Conservation (phyloP, 768 basidiomycete species). For the Naganishia vaughanmartiniae region DNA sequence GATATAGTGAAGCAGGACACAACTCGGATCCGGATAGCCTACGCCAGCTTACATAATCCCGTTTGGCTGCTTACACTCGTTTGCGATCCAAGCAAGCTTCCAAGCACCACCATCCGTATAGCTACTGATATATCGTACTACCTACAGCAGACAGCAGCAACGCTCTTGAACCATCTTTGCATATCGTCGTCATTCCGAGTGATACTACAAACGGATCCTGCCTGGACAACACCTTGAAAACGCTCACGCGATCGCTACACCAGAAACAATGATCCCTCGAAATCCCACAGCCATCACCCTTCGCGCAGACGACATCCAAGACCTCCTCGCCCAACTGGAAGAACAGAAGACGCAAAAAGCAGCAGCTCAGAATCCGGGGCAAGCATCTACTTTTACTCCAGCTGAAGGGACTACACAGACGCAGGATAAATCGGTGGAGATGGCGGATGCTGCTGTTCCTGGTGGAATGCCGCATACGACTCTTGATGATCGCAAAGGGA, state of each 20-base stretch:
- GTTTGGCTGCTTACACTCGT: too few relatives aligned
- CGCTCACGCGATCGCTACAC: too few relatives aligned
- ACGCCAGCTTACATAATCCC: too few relatives aligned
- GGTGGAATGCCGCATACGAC: slow-evolving; percentile 6
- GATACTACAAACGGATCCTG: neutral
- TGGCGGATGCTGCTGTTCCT: too few relatives aligned
- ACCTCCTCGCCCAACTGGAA: slow-evolving; percentile 17
- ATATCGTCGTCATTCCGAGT: neutral
- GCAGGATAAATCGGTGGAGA: neutral
- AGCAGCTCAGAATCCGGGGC: neutral
- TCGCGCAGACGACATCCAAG: slow-evolving; percentile 21
- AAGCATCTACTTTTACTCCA: neutral
- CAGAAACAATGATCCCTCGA: slow-evolving; percentile 3
- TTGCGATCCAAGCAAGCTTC: too few relatives aligned
- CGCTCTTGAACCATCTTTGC: neutral
- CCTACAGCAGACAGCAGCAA: neutral
- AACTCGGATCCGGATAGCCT: too few relatives aligned
- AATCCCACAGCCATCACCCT: slow-evolving; percentile 16
- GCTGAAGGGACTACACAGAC: neutral
- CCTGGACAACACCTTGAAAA: neutral
- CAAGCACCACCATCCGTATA: too few relatives aligned
- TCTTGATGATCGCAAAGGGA: slow-evolving; percentile 3
- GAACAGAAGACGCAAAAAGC: neutral
- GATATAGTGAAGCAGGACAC: too few relatives aligned
- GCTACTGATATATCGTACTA: too few relatives aligned